Percentiles rank a stretch among this genome's conserved stretches.
These are phyloP conservation scores for Pythium dissimile DNA, from an alignment of 352 stramenopile genomes.

Conservation along the genomic window DNA sequence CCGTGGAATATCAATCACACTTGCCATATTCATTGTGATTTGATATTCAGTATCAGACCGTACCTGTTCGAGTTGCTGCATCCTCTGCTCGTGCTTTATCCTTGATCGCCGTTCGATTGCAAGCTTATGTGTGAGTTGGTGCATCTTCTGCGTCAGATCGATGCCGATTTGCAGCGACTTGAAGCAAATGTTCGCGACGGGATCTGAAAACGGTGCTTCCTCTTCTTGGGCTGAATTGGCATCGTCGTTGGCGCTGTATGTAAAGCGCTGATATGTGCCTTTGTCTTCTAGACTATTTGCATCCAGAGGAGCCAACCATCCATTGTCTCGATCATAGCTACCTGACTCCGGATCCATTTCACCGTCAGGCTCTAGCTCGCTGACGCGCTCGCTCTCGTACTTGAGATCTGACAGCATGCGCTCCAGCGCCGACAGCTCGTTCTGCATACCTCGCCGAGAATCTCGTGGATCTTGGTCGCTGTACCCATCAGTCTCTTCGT, in stretches of 20 bases:
- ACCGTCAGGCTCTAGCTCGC: neutral
- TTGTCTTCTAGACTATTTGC: too few relatives aligned
- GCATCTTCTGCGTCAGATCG: slow-evolving; percentile 15
- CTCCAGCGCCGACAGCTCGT: slow-evolving; percentile 12
- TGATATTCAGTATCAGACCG: neutral
- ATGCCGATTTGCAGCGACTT: slow-evolving; percentile 17
- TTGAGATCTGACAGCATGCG: slow-evolving; percentile 19
- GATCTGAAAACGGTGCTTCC: neutral
- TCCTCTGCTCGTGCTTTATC: slow-evolving; percentile 1
- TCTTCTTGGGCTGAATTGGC: too few relatives aligned
- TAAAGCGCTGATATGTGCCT: too few relatives aligned
- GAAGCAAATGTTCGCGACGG: slow-evolving; percentile 13
- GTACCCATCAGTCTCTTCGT: neutral
- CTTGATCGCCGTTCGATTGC: neutral
- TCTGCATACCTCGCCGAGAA: neutral
- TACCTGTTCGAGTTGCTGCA: slow-evolving; percentile 12
- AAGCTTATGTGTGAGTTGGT: neutral
- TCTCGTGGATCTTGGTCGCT: neutral
- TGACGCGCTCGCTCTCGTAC: neutral
- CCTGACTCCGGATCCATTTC: too few relatives aligned
- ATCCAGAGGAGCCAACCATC: too few relatives aligned
- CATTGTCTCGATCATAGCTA: too few relatives aligned
- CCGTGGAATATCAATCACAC: neutral
- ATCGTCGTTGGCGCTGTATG: too few relatives aligned
- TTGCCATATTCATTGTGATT: neutral